Evolutionary conservation across 2,329 filamentous ascomycete species (phyloP).

Genomic region (Nemania serpens): DNA sequence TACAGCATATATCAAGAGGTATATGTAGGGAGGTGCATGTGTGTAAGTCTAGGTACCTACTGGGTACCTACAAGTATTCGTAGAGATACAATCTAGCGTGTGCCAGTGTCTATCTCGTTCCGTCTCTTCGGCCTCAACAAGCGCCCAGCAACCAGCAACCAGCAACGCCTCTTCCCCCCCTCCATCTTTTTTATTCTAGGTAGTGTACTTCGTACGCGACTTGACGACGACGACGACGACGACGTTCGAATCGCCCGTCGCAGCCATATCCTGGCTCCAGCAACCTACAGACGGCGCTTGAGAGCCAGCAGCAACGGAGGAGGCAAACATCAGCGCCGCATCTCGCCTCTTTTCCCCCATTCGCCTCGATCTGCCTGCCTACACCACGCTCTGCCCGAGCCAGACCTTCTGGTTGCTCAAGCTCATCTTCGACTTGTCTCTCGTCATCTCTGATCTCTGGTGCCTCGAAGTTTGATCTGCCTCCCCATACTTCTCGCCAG

Average conservation of each 20-base stretch:
- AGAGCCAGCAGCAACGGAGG: neutral
- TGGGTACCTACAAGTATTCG: too few species aligned
- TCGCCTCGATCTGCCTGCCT: too few species aligned
- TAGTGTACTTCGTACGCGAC: too few species aligned
- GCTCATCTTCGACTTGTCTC: slow-evolving; percentile 4
- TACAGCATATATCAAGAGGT: too few species aligned
- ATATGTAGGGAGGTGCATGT: too few species aligned
- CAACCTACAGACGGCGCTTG: neutral
- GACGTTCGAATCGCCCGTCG: neutral
- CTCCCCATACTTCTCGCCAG: neutral
- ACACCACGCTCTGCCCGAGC: neutral
- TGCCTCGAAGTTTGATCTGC: neutral
- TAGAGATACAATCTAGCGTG: neutral
- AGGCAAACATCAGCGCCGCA: too few species aligned
- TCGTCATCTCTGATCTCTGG: neutral
- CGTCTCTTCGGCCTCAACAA: slow-evolving; percentile 9
- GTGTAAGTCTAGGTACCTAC: too few species aligned
- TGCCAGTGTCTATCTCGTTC: slow-evolving; percentile 11
- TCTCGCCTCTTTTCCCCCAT: too few species aligned
- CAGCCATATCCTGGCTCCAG: neutral
- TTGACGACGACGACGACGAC: too few species aligned
- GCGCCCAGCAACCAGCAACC: neutral
- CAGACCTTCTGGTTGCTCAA: too few species aligned
- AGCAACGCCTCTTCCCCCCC: neutral
- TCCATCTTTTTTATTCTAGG: neutral